A percentile compares a stretch with the other conserved stretches of the same genome.
phyloP scores from a whole-genome alignment of 2,329 filamentous ascomycete genomes.

The Thelonectria olida region DNA sequence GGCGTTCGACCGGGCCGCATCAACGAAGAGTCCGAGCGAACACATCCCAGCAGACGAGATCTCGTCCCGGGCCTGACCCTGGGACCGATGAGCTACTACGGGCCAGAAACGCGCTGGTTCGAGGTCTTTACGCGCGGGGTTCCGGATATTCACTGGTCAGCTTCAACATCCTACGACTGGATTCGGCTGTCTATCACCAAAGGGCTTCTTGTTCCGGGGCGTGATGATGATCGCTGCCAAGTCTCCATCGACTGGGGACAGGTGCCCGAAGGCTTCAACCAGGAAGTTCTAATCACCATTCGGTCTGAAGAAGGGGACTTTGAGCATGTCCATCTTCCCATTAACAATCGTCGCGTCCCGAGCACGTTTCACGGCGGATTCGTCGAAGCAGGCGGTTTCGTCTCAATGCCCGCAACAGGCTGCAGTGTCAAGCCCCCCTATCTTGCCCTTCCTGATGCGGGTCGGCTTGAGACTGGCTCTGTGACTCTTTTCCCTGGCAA shows the following conservation, averaged over 20 bases:
- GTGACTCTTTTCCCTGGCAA: slow-evolving; percentile 7
- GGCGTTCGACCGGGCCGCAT: slow-evolving; percentile 57
- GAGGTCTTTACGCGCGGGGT: slow-evolving; percentile 71
- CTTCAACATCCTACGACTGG: slow-evolving; percentile 58
- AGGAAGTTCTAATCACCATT: slow-evolving; percentile 41
- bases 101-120: slow-evolving; percentile 64
- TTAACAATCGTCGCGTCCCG: slow-evolving; percentile 59
- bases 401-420: slow-evolving; percentile 41
- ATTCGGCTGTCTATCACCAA: slow-evolving; percentile 59
- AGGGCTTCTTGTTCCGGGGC: slow-evolving; percentile 57
- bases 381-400: slow-evolving; percentile 65
- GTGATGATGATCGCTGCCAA: slow-evolving; percentile 26
- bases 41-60: slow-evolving; percentile 50
- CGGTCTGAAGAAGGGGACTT: slow-evolving; percentile 47
- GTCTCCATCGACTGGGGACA: slow-evolving; percentile 43
- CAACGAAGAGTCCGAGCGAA: slow-evolving; percentile 64
- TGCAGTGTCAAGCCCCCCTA: slow-evolving; percentile 11
- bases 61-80: slow-evolving; percentile 68
- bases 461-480: slow-evolving; percentile 22
- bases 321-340: slow-evolving; percentile 63
- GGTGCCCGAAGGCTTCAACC: slow-evolving; percentile 49
- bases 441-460: slow-evolving; percentile 17
- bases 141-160: slow-evolving; percentile 60
- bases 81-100: slow-evolving; percentile 67
- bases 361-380: slow-evolving; percentile 63